Conservation (phyloP, 1,284 basidiomycete species). For the Nidula niveotomentosa region DNA sequence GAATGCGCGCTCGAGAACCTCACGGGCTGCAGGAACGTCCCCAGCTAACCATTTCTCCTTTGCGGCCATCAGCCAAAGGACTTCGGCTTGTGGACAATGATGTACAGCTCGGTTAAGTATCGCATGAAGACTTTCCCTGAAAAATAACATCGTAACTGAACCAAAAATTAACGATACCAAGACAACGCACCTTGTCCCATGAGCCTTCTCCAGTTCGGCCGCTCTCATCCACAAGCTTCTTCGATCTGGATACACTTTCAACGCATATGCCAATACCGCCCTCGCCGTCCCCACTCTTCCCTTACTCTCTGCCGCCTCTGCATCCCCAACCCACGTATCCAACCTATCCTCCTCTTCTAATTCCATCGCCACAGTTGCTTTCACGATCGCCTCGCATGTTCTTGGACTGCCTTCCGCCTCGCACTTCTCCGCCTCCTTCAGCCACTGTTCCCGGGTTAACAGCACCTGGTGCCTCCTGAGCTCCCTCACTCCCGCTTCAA, state of each 20-base stretch:
- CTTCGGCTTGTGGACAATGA: conserved; percentile 92
- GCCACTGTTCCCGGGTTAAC: conserved; percentile 93
- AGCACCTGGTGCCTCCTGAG: conserved; percentile 86
- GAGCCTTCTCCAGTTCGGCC: conserved; percentile 88
- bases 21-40: conserved; percentile 85
- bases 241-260: conserved; percentile 89
- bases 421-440: conserved; percentile 92
- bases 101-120: conserved; percentile 84
- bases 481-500: conserved; percentile 80
- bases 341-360: conserved; percentile 92
- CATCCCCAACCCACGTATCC: conserved; percentile 92
- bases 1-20: conserved; percentile 89
- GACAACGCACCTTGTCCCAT: conserved; percentile 68
- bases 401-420: conserved; percentile 84
- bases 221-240: conserved; percentile 87
- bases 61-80: conserved; percentile 96
- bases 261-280: conserved; percentile 86
- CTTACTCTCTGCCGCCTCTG: conserved; percentile 76
- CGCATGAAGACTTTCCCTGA: conserved; percentile 78
- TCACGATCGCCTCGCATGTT: conserved; percentile 94
- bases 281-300: conserved; percentile 84
- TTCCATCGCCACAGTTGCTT: conserved; percentile 93
- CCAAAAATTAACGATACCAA: background rate
- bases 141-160: background rate
- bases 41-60: conserved; percentile 93